Conservation (phyloP, 768 basidiomycete genomes). For the Rhodotorula diobovata region DNA sequence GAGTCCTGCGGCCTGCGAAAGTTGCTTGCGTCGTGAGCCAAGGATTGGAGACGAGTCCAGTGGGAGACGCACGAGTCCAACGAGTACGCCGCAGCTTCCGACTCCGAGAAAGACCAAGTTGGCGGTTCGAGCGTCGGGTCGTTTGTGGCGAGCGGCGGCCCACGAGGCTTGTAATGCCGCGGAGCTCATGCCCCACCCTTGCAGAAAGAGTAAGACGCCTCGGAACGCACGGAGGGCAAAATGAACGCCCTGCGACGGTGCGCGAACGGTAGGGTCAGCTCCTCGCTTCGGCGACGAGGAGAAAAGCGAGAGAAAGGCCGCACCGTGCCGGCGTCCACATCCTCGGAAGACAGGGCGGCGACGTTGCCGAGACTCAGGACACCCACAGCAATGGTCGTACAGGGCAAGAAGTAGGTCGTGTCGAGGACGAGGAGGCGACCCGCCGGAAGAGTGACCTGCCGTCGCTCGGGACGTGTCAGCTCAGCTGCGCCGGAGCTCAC, state of each 20-base stretch:
- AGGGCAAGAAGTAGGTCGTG: background rate
- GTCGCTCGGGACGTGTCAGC: background rate
- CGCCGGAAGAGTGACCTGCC: background rate
- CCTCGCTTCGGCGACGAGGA: background rate
- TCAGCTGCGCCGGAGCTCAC: too few species aligned
- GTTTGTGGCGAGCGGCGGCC: background rate
- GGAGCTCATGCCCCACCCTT: background rate
- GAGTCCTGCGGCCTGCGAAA: background rate
- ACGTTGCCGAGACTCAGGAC: background rate
- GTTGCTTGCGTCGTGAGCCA: background rate
- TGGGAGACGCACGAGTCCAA: background rate
- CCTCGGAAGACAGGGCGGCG: background rate
- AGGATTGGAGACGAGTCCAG: fast-evolving
- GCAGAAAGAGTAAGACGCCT: background rate
- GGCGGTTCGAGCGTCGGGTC: background rate
- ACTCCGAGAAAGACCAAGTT: background rate
- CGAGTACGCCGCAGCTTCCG: background rate
- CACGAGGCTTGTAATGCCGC: background rate
- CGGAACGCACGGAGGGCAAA: background rate
- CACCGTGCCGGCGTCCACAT: background rate
- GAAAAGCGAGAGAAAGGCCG: background rate
- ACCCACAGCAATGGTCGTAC: background rate
- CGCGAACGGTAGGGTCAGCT: background rate
- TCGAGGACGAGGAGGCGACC: background rate
- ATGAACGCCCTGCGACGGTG: background rate